Evolutionary conservation across 768 basidiomycete species (phyloP), one percentile per base, ranked within the genome.

Genomic region (Pluteus cervinus): DNA sequence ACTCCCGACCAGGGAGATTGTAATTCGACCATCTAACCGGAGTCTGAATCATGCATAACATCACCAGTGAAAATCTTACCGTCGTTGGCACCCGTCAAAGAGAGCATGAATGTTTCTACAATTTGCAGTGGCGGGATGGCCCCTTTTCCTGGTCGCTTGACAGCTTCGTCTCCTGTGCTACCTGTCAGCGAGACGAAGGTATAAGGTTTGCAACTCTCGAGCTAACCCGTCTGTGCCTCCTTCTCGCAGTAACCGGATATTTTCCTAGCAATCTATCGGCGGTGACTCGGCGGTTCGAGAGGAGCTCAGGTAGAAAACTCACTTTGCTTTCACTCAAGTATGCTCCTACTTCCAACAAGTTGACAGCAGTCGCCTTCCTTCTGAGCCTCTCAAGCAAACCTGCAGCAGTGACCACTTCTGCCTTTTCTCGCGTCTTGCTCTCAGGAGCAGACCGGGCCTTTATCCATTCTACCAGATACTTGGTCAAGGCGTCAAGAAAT

Each of bases 281-380:
- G n/a, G n/a, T n/a, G n/a, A n/a, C n/a, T n/a, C n/a, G n/a, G n/a
- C n/a, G n/a, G n/a, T n/a, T n/a, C n/a, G n/a, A n/a, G n/a, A n/a
- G n/a, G n/a, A n/a, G n/a, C n/a, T n/a, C n/a, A n/a, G n/a, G n/a
- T n/a, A n/a, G n/a, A n/a, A n/a, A 61, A 61, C 54, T 62, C 62
- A 72, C 89, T 72, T 92, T 94, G 57, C 90, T 93, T 43, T 66
- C 73, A 54, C 73, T 81, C 38, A 97, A 60, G 60, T 96, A 97
- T 7, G 61, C 58, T 46, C 84, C 85, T 15, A 96, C 72, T 55
- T 90, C 88, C 37, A 93, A 62, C 24, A 94, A 56, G 54, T 96
- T 94, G 47, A 93, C 74, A 7, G 81, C 84, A 36, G 75, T 73
- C 17, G 71, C 78, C 54, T 73, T 83, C 46, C 66, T 65, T 2